phyloP scores from a whole-genome alignment of 352 stramenopile species.

The Phytophthora pinifolia region DNA sequence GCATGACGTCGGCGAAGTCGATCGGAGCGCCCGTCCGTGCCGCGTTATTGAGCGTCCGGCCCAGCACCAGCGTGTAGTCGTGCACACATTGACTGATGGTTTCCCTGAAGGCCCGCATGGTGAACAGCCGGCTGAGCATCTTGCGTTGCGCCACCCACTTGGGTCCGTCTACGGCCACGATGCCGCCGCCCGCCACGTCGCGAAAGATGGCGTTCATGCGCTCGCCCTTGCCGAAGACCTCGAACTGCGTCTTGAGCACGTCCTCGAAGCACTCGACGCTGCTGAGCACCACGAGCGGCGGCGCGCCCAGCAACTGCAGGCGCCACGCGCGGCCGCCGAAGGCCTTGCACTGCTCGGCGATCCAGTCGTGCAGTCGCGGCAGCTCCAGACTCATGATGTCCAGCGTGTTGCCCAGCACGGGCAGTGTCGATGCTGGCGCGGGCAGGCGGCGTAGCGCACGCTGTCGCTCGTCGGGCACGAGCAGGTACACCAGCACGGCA shows the following conservation, averaged over 20 bases:
- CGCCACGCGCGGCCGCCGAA: constrained; percentile 41
- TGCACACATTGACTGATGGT: constrained; percentile 40
- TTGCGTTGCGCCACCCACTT: constrained; percentile 63
- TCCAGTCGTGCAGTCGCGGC: constrained; percentile 51
- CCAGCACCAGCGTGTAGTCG: constrained; percentile 39
- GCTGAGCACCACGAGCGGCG: constrained; percentile 42
- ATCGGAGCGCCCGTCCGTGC: constrained; percentile 17
- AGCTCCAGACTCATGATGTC: constrained; percentile 41
- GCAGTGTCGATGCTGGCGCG: constrained; percentile 36
- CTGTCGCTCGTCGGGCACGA: constrained; percentile 25
- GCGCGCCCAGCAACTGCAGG: constrained; percentile 34
- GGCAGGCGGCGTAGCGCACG: constrained; percentile 31
- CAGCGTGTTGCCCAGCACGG: constrained; percentile 46
- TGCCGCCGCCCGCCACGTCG: constrained; percentile 55
- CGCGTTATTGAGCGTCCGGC: constrained; percentile 20
- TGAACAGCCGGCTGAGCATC: constrained; percentile 82
- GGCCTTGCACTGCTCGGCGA: constrained; percentile 40
- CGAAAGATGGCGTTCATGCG: constrained; percentile 42
- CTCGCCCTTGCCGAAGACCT: constrained; percentile 66
- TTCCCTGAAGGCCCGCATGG: constrained; percentile 40
- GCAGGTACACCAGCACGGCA: constrained; percentile 26
- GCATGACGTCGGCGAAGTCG: constrained; percentile 41
- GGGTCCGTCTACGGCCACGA: constrained; percentile 53
- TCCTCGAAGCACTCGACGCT: constrained; percentile 43
- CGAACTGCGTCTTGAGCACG: constrained; percentile 57